Evolutionary conservation across 1,139 yeast genomes (phyloP).

Genomic region (Sugiyamaella novakii): DNA sequence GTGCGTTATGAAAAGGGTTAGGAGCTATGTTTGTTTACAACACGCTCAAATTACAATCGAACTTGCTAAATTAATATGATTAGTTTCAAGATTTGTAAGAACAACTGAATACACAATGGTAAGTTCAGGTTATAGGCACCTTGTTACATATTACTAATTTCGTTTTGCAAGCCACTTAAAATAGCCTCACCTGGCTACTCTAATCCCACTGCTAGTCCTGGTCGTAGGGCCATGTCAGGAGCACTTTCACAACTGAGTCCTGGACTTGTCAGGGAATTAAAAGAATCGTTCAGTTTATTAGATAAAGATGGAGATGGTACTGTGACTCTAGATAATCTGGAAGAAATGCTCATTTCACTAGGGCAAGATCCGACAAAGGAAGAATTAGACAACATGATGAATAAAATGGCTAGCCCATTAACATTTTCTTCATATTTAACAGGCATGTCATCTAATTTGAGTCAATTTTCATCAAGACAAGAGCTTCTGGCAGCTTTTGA

Average conservation of each 20-base stretch:
- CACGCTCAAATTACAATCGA: too few species aligned
- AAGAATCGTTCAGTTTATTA: constrained; percentile 61
- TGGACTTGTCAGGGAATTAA: constrained; percentile 47
- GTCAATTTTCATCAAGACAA: constrained; percentile 58
- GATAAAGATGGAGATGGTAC: constrained; percentile 82
- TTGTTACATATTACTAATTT: too few species aligned
- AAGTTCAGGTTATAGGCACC: too few species aligned
- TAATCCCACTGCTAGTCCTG: constrained; percentile 15
- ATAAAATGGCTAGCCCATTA: constrained; percentile 57
- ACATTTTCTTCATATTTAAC: constrained; percentile 73
- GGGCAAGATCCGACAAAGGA: constrained; percentile 50
- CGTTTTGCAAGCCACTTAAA: constrained; percentile 20
- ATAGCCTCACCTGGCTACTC: constrained; percentile 17
- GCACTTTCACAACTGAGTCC: constrained; percentile 43
- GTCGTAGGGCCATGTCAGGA: constrained; percentile 37
- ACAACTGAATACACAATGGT: too few species aligned
- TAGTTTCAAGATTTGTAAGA: not conserved
- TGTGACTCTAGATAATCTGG: constrained; percentile 62
- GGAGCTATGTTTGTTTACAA: constrained; percentile 8
- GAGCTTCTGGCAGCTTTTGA: constrained; percentile 66
- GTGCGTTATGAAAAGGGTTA: not conserved
- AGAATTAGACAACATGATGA: constrained; percentile 47
- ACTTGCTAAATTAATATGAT: too few species aligned
- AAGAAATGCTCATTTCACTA: constrained; percentile 56
- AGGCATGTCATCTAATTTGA: constrained; percentile 62